Evolutionary conservation across 495 filamentous ascomycete genomes (phyloP).

Genomic region (Darksidea phi): DNA sequence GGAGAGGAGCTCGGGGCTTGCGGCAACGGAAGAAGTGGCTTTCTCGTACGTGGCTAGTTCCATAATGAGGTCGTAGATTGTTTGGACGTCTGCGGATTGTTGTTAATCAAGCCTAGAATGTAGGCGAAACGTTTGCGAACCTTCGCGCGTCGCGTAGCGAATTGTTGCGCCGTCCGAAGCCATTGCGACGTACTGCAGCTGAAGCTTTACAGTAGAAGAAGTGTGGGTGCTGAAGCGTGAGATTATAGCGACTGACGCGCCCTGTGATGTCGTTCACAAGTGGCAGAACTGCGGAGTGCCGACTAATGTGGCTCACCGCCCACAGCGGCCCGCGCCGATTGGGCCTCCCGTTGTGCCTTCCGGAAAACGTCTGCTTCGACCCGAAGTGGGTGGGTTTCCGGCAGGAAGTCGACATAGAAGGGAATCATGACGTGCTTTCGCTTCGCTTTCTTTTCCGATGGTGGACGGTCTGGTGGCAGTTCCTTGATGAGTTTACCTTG

Average conservation of each 20-base stretch:
- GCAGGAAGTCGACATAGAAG: slow-evolving; percentile 1
- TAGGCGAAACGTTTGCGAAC: slow-evolving; percentile 10
- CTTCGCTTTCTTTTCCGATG: not conserved
- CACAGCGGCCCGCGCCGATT: not conserved
- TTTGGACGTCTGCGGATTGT: slow-evolving; percentile 68
- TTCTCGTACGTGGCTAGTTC: slow-evolving; percentile 88
- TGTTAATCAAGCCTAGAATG: slow-evolving; percentile 13
- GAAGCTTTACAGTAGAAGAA: not conserved
- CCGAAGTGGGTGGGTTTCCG: not conserved
- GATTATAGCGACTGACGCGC: too few relatives aligned
- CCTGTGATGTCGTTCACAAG: not conserved
- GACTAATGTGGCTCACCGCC: not conserved
- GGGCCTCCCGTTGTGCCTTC: not conserved
- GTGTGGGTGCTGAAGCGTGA: not conserved
- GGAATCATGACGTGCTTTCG: not conserved
- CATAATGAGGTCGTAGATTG: slow-evolving; percentile 78
- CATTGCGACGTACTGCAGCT: slow-evolving; percentile 10
- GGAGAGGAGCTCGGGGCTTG: slow-evolving; percentile 70
- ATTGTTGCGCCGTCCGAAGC: slow-evolving; percentile 30
- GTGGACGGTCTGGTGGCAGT: not conserved
- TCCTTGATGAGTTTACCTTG: not conserved
- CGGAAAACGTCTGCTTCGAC: not conserved
- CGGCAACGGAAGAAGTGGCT: slow-evolving; percentile 69
- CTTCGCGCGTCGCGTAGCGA: slow-evolving; percentile 36
- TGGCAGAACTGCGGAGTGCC: not conserved